A percentile compares a stretch with the other conserved stretches of the same genome.
Conservation (phyloP, 1,284 basidiomycete species). For the Cryptococcus maquisensis region DNA sequence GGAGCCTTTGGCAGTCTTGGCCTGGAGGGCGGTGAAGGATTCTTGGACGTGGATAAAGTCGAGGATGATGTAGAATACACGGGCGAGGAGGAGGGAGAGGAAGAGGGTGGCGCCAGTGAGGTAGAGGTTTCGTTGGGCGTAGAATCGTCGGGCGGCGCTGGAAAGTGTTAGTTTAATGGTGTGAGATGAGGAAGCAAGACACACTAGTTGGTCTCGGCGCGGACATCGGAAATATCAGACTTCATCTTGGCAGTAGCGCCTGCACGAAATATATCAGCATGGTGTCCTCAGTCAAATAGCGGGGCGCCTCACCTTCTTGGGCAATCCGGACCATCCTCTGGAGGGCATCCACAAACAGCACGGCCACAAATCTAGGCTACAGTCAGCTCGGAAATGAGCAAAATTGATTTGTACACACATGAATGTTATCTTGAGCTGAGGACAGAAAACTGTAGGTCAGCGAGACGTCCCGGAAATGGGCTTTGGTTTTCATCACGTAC, state of each 20-base stretch:
- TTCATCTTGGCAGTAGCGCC: conserved; percentile 65
- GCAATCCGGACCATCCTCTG: conserved; percentile 89
- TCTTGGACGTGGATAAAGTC: conserved; percentile 88
- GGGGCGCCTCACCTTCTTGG: conserved; percentile 40
- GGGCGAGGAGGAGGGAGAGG: conserved; percentile 85
- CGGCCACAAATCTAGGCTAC: conserved; percentile 67
- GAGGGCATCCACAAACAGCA: conserved; percentile 69
- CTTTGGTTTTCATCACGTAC: conserved; percentile 23
- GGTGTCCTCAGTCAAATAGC: background rate
- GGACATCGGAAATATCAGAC: conserved; percentile 60
- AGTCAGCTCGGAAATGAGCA: background rate
- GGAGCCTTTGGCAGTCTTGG: conserved; percentile 54
- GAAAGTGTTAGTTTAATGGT: background rate
- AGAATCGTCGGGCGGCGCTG: conserved; percentile 79
- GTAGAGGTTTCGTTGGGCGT: conserved; percentile 69
- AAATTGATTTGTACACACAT: conserved; percentile 57
- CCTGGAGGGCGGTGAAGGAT: conserved; percentile 76
- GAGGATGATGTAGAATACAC: conserved; percentile 85
- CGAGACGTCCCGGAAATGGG: background rate
- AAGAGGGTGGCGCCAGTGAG: conserved; percentile 89
- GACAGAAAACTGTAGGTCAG: conserved; percentile 10
- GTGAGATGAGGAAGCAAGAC: conserved; percentile 6
- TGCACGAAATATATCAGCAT: conserved; percentile 50
- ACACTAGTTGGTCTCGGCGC: conserved; percentile 73
- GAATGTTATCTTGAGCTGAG: conserved; percentile 80